These are phyloP conservation scores for Didymella keratinophila DNA, from an alignment of 2,329 filamentous ascomycete species.

Conservation along the genomic window DNA sequence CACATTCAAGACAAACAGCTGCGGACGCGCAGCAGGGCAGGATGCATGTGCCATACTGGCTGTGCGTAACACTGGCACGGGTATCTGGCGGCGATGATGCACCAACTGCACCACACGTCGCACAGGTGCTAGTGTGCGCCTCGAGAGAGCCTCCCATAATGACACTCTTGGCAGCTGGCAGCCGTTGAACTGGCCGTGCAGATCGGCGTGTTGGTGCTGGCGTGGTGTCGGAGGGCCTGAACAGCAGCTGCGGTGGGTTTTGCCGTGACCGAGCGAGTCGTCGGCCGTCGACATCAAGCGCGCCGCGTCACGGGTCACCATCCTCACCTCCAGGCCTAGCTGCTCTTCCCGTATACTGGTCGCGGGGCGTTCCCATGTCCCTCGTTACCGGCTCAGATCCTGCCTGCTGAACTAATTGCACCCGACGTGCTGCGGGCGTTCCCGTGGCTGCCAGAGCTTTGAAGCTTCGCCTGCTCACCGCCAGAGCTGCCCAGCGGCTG, in stretches of 20 bases:
- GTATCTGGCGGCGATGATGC: slow-evolving; percentile 13
- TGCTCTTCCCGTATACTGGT: slow-evolving; percentile 32
- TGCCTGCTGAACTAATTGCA: slow-evolving; percentile 27
- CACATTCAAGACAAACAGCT: slow-evolving; percentile 1
- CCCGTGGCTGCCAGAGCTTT: slow-evolving; percentile 32
- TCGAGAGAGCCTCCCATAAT: not conserved
- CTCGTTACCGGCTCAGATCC: slow-evolving; percentile 24
- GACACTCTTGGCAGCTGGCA: slow-evolving; percentile 3
- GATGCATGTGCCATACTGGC: slow-evolving; percentile 32
- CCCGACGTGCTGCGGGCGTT: slow-evolving; percentile 29
- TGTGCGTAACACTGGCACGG: slow-evolving; percentile 34
- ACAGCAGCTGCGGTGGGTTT: slow-evolving; percentile 14
- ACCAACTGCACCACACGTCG: slow-evolving; percentile 13
- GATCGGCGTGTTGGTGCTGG: not conserved
- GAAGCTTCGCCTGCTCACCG: slow-evolving; percentile 27
- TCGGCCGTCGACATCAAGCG: slow-evolving; percentile 31
- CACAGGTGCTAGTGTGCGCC: slow-evolving; percentile 8
- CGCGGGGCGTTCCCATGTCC: slow-evolving; percentile 45
- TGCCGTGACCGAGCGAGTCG: slow-evolving; percentile 18
- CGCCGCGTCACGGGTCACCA: slow-evolving; percentile 26
- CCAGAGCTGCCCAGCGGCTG: slow-evolving; percentile 34
- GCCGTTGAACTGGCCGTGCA: slow-evolving; percentile 4
- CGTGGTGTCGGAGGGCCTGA: not conserved
- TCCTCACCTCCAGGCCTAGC: slow-evolving; percentile 27
- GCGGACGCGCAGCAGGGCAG: slow-evolving; percentile 15